Base-by-base conservation (phyloP, 176 grass and related monocot species). In the Phoenix dactylifera region DNA sequence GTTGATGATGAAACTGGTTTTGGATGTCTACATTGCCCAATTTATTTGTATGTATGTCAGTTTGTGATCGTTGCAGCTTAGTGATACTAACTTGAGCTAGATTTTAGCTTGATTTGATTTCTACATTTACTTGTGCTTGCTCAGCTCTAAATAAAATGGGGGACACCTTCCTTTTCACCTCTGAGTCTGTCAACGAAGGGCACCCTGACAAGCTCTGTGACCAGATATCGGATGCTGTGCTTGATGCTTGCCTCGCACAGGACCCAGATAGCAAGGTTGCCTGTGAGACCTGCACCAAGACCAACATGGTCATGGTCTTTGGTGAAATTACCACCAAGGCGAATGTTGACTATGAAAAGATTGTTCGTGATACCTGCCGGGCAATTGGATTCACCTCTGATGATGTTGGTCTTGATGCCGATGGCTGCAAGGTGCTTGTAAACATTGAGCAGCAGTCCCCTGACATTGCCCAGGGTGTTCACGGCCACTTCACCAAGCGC, bases 181-280 rank as follows among this genome's bases (percentile, higher is more conserved):
- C 75, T 0, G 70, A 83, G 65, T 83, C 81, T 2, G 75, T 83
- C 22, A 78, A 83, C 19, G 81, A 83, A 65, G 81, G 81, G 5
- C 74, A 83, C 49, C 80, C 80, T 69, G 74, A 83, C 26, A 83
- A 83, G 53, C 74, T 83, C 49, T 83, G 80, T 49, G 80, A 83
- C 54, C 69, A 83, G 70, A 78, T 78, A 24, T 83, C 80, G 18
- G 80, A 83, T 59, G 80, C 74, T 3, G 74, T 83, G 16, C 65
- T 78, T 35, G 80, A 83, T 67, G 79, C 80, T 4, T 83, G 81
- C 75, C 70, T 83, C 1, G 70, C 65, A 6, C 68, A 83, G 26
- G 75, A 83, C 25, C 75, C 81, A 7, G 70, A 83, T 16, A 78
- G 70, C 74, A 83, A 78, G 70, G 80, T 83, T 24, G 74, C 80